Conservation (phyloP, 2,329 filamentous ascomycete genomes). For the Arthrobotrys iridis region DNA sequence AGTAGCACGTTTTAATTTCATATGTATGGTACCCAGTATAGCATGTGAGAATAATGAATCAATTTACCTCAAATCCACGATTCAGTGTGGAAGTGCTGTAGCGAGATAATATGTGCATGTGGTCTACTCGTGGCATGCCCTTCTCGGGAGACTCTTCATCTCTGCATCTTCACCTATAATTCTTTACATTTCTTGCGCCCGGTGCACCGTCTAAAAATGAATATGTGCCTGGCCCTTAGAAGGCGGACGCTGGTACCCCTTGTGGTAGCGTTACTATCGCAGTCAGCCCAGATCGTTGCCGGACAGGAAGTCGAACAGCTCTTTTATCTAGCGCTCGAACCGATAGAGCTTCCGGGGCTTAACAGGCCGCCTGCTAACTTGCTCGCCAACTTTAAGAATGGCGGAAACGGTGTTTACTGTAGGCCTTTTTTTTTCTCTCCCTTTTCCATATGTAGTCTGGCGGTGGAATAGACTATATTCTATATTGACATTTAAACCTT, state of each 20-base stretch:
- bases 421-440: neutral
- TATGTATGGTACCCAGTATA: neutral
- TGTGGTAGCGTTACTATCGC: neutral
- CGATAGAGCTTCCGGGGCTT: neutral
- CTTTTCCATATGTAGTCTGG: neutral
- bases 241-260: conserved; percentile 1
- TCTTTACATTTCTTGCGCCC: neutral
- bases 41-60: neutral
- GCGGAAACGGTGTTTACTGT: conserved; percentile 22
- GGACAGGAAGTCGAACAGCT: conserved; percentile 12
- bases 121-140: neutral
- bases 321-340: neutral
- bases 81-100: neutral
- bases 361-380: neutral
- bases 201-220: neutral
- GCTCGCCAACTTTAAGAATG: neutral
- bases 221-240: conserved; percentile 16
- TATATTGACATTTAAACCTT: neutral
- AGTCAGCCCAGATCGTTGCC: neutral
- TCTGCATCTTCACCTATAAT: neutral
- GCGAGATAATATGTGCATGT: too few species aligned
- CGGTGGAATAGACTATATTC: neutral
- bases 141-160: neutral
- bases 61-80: conserved; percentile 1
- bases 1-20: neutral